A percentile compares a stretch with the other conserved stretches of the same genome.
These are phyloP conservation scores for Xylaria sp. DNA, from an alignment of 2,329 filamentous ascomycete genomes.

Conservation along the genomic window DNA sequence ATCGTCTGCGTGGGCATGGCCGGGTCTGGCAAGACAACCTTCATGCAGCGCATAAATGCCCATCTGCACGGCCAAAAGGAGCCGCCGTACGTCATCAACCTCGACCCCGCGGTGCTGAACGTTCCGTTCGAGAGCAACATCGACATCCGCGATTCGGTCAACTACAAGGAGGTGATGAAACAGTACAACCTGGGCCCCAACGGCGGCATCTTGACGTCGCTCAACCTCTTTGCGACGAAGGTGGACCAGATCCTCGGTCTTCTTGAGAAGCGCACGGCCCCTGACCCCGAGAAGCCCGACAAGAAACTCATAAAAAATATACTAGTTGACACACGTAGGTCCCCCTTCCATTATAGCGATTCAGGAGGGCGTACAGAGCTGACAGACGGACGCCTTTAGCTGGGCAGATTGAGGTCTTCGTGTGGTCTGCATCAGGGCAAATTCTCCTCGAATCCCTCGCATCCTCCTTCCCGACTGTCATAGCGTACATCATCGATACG, in stretches of 20 bases:
- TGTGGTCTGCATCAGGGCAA: slow-evolving; percentile 94
- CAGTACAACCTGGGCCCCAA: slow-evolving; percentile 98
- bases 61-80: slow-evolving; percentile 81
- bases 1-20: slow-evolving; percentile 98
- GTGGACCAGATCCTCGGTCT: slow-evolving; percentile 92
- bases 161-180: slow-evolving; percentile 99
- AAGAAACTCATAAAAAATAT: slow-evolving; percentile 77
- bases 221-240: slow-evolving; percentile 97
- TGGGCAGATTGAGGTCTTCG: slow-evolving; percentile 97
- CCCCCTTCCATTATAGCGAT: neutral
- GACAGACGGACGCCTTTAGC: slow-evolving; percentile 45
- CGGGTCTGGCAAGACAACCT: slow-evolving; percentile 98
- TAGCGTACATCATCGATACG: slow-evolving; percentile 97
- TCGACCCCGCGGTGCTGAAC: slow-evolving; percentile 91
- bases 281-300: slow-evolving; percentile 64
- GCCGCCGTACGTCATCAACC: slow-evolving; percentile 93
- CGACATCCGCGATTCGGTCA: slow-evolving; percentile 97
- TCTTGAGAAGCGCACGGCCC: slow-evolving; percentile 83
- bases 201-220: slow-evolving; percentile 90
- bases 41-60: slow-evolving; percentile 97
- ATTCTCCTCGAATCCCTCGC: slow-evolving; percentile 93
- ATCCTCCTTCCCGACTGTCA: slow-evolving; percentile 92
- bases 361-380: neutral
- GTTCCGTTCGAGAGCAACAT: slow-evolving; percentile 98
- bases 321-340: slow-evolving; percentile 79